Conservation (phyloP, 768 basidiomycete genomes). For the Collybiopsis luxurians region DNA sequence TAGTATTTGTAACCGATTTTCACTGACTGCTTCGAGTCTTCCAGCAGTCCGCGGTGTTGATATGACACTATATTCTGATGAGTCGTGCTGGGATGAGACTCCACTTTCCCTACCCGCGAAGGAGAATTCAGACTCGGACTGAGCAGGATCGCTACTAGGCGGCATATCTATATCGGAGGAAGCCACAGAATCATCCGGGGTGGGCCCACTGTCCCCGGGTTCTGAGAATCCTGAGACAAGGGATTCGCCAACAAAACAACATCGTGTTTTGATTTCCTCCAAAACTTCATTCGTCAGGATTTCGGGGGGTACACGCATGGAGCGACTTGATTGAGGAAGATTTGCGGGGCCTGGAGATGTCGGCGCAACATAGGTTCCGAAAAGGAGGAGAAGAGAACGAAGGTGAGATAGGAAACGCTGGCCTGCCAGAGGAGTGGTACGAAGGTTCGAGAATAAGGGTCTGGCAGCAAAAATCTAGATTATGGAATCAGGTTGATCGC, state of each 20-base stretch:
- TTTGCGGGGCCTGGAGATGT: constrained; percentile 65
- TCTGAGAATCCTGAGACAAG: constrained; percentile 39
- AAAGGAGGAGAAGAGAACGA: constrained; percentile 75
- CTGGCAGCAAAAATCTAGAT: constrained; percentile 84
- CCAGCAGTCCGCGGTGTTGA: constrained; percentile 37
- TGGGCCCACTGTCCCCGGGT: constrained; percentile 25
- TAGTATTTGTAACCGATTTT: constrained; percentile 61
- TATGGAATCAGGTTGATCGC: no score
- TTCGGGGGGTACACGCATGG: constrained; percentile 71
- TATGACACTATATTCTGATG: constrained; percentile 59
- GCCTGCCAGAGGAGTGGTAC: constrained; percentile 89
- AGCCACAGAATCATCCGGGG: constrained; percentile 21
- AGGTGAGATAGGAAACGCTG: constrained; percentile 75
- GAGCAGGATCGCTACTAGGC: constrained; percentile 49
- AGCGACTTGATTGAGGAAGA: constrained; percentile 58
- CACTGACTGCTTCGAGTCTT: constrained; percentile 28
- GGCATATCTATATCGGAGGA: constrained; percentile 39
- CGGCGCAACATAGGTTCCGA: constrained; percentile 82
- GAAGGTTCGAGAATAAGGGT: constrained; percentile 79
- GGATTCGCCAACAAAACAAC: constrained; percentile 78
- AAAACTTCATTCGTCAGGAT: constrained; percentile 78
- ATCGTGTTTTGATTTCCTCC: constrained; percentile 88
- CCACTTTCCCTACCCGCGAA: constrained; percentile 48
- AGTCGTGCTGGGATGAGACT: constrained; percentile 45
- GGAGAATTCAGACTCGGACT: constrained; percentile 69